These are phyloP conservation scores for Fragaria iinumae DNA, from an alignment of 306 rosid species.

Conservation along the genomic window DNA sequence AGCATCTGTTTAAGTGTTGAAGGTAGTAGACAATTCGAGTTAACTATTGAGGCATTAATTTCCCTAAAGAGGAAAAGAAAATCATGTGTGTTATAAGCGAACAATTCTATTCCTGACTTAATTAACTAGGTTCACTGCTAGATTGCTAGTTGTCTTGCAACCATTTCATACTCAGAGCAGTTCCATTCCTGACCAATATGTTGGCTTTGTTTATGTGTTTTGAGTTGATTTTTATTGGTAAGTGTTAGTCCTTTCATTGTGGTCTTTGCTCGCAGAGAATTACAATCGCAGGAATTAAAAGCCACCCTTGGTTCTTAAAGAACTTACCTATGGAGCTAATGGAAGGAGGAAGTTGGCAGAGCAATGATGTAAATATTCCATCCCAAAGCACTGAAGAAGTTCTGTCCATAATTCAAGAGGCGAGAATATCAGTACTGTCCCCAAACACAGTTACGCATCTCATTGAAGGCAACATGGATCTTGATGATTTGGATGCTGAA, in stretches of 20 bases:
- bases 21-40: not conserved
- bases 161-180: not conserved
- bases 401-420: conserved; percentile 62
- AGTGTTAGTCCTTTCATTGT: not conserved
- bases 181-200: not conserved
- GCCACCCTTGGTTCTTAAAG: conserved; percentile 73
- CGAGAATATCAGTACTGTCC: conserved; percentile 38
- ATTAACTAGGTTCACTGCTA: not conserved
- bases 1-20: conserved; percentile 1
- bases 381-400: conserved; percentile 68
- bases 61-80: not conserved
- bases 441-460: conserved; percentile 40
- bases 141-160: not conserved
- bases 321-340: conserved; percentile 64
- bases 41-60: not conserved
- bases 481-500: conserved; percentile 69
- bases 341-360: conserved; percentile 77
- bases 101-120: not conserved
- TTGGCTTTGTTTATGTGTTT: not conserved
- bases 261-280: conserved; percentile 56
- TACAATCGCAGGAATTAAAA: conserved; percentile 62
- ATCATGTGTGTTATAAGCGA: not conserved
- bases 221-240: not conserved
- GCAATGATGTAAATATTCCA: conserved; percentile 54
- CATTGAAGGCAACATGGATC: conserved; percentile 61